Base-by-base conservation (phyloP, 2,329 filamentous ascomycete species). In the Colletotrichum karsti region DNA sequence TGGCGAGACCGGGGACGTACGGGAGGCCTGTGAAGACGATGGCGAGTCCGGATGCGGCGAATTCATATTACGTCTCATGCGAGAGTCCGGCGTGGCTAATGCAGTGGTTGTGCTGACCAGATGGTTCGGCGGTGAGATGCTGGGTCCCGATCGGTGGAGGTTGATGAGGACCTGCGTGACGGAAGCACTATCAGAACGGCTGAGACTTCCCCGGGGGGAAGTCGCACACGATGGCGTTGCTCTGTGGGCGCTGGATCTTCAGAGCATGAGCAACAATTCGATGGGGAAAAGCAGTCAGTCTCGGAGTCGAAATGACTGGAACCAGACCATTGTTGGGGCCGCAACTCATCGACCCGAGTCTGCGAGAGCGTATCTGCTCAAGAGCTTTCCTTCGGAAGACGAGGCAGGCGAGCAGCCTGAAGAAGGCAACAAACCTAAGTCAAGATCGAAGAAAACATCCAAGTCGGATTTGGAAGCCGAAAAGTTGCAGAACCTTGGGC, bases 321-420 rank as follows among this genome's bases (percentile, higher is more conserved):
- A 75, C 37, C 79, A 78, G 1, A 74, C 76, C 1, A 79, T 81
- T 6, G 76, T 83, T 5, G 86, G 88, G 2, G 88, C 96, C 79
- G 90, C 92, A 1, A 92, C 95, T 24, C 90, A 94, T 73, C 88
- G 88, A 18, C 91, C 94, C 1, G 90, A 95, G 74, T 86, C 86
- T 5, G 93, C 93, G 10, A 81, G 84, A 58, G 81, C 82, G 54
- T 91, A 90, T 73, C 81, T 90, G 33, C 75, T 88, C 18, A 87
- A 82, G 71, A 87, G 86, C 63, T 94, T 94, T 76, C 26, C 18
- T 15, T 30, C 12, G 20, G 26, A 15, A 33, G 8, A 13, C 13
- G 3, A n/a, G 24, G n/a, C 8, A 15, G 7, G 46, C 6, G 33
- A 7, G 72, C 4, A 66, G n/a, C n/a, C n/a, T 76, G 51, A 64